A percentile compares a stretch with the other conserved stretches of the same genome.
phyloP scores from a whole-genome alignment of 805 yeast species.

The Kodamaea kaohsiungensis region DNA sequence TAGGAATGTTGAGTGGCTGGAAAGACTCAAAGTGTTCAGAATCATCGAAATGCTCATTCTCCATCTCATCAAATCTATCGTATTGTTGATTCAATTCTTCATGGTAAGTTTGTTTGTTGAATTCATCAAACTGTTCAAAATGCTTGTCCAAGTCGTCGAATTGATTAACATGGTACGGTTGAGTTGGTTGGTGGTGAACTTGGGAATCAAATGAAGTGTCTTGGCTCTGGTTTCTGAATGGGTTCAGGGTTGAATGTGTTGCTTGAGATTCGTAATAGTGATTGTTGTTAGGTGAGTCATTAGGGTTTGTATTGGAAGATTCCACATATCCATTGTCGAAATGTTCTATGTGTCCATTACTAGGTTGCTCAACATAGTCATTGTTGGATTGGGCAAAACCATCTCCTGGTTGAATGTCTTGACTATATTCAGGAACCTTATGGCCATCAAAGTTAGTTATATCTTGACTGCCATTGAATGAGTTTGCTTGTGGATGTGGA shows the following conservation, averaged over 20 bases:
- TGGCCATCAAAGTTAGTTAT: not conserved
- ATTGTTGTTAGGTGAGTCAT: not conserved
- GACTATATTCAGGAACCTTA: not conserved
- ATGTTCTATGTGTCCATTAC: not conserved
- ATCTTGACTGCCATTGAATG: not conserved
- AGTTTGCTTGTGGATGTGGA: not conserved
- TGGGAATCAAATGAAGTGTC: not conserved
- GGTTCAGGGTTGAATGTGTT: not conserved
- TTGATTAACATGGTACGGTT: not conserved
- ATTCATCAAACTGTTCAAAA: not conserved
- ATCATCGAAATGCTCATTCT: not conserved
- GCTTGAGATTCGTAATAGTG: not conserved
- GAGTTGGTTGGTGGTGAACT: not conserved
- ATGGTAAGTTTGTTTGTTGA: not conserved
- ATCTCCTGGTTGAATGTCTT: not conserved
- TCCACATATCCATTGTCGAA: not conserved
- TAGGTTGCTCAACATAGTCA: not conserved
- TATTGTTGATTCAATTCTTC: not conserved
- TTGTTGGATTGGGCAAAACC: not conserved
- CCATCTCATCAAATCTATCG: not conserved
- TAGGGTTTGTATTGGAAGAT: not conserved
- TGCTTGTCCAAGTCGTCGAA: slow-evolving; percentile 1
- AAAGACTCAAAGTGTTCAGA: not conserved
- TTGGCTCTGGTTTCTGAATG: not conserved
- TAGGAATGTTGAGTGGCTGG: not conserved